phyloP scores from a whole-genome alignment of 2,329 filamentous ascomycete species.

The Ploettnerulaceae sp. region DNA sequence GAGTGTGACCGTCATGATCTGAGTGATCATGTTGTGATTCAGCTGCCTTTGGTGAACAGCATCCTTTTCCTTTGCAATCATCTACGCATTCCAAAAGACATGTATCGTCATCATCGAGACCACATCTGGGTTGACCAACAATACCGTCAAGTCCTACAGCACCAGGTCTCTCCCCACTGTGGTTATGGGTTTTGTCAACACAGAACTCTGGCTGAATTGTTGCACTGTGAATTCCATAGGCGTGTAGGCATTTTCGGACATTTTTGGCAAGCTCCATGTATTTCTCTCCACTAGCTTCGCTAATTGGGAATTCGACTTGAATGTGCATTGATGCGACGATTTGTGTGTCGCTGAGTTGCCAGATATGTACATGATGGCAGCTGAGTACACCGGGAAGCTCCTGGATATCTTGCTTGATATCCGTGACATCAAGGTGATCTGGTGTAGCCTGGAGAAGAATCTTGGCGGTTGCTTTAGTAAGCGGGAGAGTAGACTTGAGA shows the following conservation, averaged over 20 bases:
- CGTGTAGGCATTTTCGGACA: slow-evolving; percentile 84
- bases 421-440: slow-evolving; percentile 77
- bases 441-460: slow-evolving; percentile 94
- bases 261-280: slow-evolving; percentile 89
- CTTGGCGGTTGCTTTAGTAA: slow-evolving; percentile 74
- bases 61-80: slow-evolving; percentile 33
- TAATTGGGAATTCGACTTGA: slow-evolving; percentile 84
- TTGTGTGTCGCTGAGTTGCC: slow-evolving; percentile 95
- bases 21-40: slow-evolving; percentile 27
- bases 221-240: slow-evolving; percentile 91
- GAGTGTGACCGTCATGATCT: slow-evolving; percentile 31
- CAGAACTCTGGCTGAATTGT: slow-evolving; percentile 95
- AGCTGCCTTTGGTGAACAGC: slow-evolving; percentile 26
- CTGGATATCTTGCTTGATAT: slow-evolving; percentile 90
- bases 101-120: slow-evolving; percentile 28
- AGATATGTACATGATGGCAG: slow-evolving; percentile 95
- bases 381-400: slow-evolving; percentile 77
- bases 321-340: slow-evolving; percentile 90
- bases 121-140: slow-evolving; percentile 24
- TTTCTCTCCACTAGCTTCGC: slow-evolving; percentile 68
- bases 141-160: slow-evolving; percentile 27
- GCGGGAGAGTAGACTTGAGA: slow-evolving; percentile 67
- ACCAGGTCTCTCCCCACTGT: slow-evolving; percentile 17
- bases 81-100: slow-evolving; percentile 35
- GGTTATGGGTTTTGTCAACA: slow-evolving; percentile 41